These are phyloP conservation scores for Begonia peltatifolia DNA, from an alignment of 306 rosid species.

Conservation along the genomic window DNA sequence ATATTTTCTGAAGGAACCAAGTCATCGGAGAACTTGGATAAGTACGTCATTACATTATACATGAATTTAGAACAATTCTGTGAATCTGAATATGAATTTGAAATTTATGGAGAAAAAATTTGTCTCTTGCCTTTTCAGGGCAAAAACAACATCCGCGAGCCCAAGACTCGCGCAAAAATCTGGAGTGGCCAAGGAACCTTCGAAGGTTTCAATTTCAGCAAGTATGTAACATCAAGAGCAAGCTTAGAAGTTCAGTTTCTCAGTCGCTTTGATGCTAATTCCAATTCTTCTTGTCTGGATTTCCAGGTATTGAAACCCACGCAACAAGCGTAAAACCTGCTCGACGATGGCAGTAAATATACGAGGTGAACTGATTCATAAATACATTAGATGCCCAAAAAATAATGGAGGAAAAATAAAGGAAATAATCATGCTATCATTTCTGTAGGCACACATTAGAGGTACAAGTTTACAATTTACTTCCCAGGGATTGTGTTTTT, in stretches of 20 bases:
- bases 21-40: constrained; percentile 12
- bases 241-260: not conserved
- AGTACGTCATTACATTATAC: not conserved
- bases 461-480: no score
- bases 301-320: constrained; percentile 5
- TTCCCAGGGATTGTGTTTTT: no score
- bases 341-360: constrained; percentile 9
- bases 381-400: no score
- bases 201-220: constrained; percentile 11
- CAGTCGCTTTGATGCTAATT: not conserved
- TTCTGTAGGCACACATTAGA: no score
- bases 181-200: constrained; percentile 19
- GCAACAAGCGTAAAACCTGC: constrained; percentile 3
- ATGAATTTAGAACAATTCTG: no score
- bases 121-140: constrained; percentile 19
- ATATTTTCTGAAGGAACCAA: constrained; percentile 1
- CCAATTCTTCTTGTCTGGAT: not conserved
- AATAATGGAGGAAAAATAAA: no score
- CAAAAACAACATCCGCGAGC: constrained; percentile 7
- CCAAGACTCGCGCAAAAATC: constrained; percentile 17
- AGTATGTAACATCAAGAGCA: constrained; percentile 17
- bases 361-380: no score
- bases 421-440: no score
- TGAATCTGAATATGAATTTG: not conserved
- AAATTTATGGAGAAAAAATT: not conserved